Evolutionary conservation across 108 stramenopile genomes (phyloP).

Genomic region (Chaetoceros muelleri): DNA sequence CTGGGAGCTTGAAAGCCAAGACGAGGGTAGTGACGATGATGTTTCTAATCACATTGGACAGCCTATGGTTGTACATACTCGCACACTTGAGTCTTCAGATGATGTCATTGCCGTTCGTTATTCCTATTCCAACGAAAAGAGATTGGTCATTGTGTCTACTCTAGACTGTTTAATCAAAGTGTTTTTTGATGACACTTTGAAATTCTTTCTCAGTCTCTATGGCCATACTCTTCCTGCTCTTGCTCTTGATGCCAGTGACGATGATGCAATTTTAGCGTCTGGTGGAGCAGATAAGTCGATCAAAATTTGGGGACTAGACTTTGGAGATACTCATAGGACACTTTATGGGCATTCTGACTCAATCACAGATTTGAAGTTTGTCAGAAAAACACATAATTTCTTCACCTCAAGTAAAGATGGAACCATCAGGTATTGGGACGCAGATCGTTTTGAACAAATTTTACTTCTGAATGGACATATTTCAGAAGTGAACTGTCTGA

Average conservation of each 20-base stretch:
- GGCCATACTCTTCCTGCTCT: slow-evolving; percentile 97
- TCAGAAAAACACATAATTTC: slow-evolving; percentile 89
- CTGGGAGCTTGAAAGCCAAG: slow-evolving; percentile 84
- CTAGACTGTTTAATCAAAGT: slow-evolving; percentile 95
- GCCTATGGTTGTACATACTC: slow-evolving; percentile 79
- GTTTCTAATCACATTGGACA: slow-evolving; percentile 14
- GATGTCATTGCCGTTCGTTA: slow-evolving; percentile 91
- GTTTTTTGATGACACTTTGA: slow-evolving; percentile 96
- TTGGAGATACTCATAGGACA: slow-evolving; percentile 97
- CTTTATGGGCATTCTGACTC: slow-evolving; percentile 96
- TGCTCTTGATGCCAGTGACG: slow-evolving; percentile 88
- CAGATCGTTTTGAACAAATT: slow-evolving; percentile 93
- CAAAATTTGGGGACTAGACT: slow-evolving; percentile 98
- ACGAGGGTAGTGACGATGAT: slow-evolving; percentile 23
- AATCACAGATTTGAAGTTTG: slow-evolving; percentile 85
- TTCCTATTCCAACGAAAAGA: slow-evolving; percentile 54
- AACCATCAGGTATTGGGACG: slow-evolving; percentile 94
- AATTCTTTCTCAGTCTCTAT: slow-evolving; percentile 94
- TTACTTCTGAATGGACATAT: slow-evolving; percentile 80
- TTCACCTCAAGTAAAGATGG: slow-evolving; percentile 93
- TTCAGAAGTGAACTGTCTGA: slow-evolving; percentile 83
- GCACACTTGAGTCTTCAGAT: slow-evolving; percentile 89
- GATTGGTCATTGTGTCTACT: slow-evolving; percentile 74
- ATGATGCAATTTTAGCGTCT: slow-evolving; percentile 89
- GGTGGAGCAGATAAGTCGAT: slow-evolving; percentile 96